phyloP scores from a whole-genome alignment of 2,329 filamentous ascomycete species.

The Arthrocladium fulminans region DNA sequence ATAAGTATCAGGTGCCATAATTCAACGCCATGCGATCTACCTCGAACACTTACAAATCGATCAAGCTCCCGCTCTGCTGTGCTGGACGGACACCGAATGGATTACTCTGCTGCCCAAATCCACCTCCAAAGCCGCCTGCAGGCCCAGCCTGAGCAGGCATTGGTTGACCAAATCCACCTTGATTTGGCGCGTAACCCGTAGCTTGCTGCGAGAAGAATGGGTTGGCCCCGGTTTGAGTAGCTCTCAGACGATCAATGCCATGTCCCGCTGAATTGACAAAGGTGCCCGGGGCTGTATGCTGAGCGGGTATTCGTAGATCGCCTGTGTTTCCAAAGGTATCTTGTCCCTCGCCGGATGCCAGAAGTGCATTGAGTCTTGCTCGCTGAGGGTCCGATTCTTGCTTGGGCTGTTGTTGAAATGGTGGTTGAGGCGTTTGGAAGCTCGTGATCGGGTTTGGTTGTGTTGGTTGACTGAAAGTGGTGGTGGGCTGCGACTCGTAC shows the following conservation, averaged over 20 bases:
- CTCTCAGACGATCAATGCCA: slow-evolving; percentile 63
- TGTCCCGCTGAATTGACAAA: slow-evolving; percentile 93
- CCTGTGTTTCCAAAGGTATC: slow-evolving; percentile 98
- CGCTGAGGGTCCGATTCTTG: slow-evolving; percentile 46
- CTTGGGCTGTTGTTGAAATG: slow-evolving; percentile 34
- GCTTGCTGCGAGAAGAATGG: slow-evolving; percentile 81
- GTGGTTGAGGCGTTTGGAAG: slow-evolving; percentile 41
- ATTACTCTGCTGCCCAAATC: slow-evolving; percentile 34
- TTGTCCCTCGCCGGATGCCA: slow-evolving; percentile 81
- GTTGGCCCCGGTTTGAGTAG: slow-evolving; percentile 65
- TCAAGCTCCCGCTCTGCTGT: slow-evolving; percentile 49
- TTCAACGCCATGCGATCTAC: neutral
- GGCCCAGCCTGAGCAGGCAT: slow-evolving; percentile 45
- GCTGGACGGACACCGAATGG: slow-evolving; percentile 48
- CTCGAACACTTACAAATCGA: slow-evolving; percentile 44
- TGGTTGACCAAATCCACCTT: slow-evolving; percentile 28
- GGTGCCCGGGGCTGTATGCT: slow-evolving; percentile 90
- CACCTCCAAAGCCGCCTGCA: slow-evolving; percentile 36
- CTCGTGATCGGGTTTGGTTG: slow-evolving; percentile 46
- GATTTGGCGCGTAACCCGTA: slow-evolving; percentile 46
- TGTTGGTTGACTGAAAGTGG: slow-evolving; percentile 42
- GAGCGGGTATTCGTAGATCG: slow-evolving; percentile 85
- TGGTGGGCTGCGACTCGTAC: slow-evolving; percentile 74
- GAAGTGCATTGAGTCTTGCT: slow-evolving; percentile 73
- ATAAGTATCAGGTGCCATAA: neutral